phyloP scores from a whole-genome alignment of 208 protist genomes.

The Trypanosoma congolense region DNA sequence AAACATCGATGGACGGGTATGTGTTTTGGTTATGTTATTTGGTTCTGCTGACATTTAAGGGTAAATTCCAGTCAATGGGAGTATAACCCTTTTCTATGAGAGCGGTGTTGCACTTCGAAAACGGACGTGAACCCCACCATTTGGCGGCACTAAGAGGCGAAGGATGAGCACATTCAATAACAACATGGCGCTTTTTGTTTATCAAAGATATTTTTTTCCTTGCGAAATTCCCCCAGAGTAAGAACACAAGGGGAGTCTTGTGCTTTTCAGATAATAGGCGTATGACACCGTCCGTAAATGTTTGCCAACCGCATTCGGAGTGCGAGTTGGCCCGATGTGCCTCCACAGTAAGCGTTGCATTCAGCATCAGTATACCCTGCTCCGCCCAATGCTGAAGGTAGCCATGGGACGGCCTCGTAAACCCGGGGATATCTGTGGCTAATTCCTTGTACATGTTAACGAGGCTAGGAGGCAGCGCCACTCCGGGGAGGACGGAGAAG shows the following conservation, averaged over 20 bases:
- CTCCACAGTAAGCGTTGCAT: constrained; percentile 94
- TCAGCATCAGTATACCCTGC: constrained; percentile 97
- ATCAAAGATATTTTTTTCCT: constrained; percentile 88
- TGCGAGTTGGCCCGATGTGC: constrained; percentile 92
- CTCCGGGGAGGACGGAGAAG: constrained; percentile 93
- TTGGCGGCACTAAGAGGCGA: constrained; percentile 75
- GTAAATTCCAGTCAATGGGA: constrained; percentile 82
- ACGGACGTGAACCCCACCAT: constrained; percentile 78
- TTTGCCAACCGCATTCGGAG: constrained; percentile 89
- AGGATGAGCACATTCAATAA: constrained; percentile 87
- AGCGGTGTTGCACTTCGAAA: constrained; percentile 82
- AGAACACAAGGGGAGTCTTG: constrained; percentile 84
- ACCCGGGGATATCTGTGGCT: constrained; percentile 70
- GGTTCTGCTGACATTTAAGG: constrained; percentile 7
- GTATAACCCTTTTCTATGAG: constrained; percentile 49
- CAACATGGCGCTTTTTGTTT: constrained; percentile 74
- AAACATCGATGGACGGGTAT: not conserved
- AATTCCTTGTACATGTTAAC: constrained; percentile 97
- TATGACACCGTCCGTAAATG: constrained; percentile 95
- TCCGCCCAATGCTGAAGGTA: constrained; percentile 93
- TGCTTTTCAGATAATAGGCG: constrained; percentile 57
- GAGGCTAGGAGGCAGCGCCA: constrained; percentile 80
- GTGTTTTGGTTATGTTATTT: not conserved
- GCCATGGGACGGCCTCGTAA: constrained; percentile 87
- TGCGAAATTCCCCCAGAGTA: constrained; percentile 94